phyloP scores from a whole-genome alignment of 2,329 filamentous ascomycete genomes.

The Dactylellina sp. region DNA sequence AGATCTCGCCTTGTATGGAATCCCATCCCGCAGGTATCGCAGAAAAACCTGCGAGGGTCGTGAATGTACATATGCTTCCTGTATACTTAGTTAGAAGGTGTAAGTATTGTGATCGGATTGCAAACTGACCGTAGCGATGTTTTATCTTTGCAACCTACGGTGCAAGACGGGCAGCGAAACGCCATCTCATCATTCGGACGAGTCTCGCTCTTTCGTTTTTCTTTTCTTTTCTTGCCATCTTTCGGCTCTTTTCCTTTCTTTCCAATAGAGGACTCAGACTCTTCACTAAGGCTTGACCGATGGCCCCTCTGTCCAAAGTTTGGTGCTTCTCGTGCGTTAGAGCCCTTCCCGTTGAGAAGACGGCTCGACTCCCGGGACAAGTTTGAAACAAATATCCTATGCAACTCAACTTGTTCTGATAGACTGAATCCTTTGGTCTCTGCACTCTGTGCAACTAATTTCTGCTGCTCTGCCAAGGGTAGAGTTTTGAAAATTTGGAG shows the following conservation, averaged over 20 bases:
- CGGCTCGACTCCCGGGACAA: constrained; percentile 7
- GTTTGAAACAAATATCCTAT: constrained; percentile 25
- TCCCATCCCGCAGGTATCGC: constrained; percentile 28
- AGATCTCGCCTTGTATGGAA: constrained; percentile 45
- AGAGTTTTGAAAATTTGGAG: constrained; percentile 21
- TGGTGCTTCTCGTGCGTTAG: not conserved
- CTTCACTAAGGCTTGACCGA: not conserved
- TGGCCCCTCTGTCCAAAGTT: not conserved
- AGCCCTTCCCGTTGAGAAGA: constrained; percentile 6
- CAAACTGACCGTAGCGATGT: constrained; percentile 25
- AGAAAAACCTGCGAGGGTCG: constrained; percentile 36
- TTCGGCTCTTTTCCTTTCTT: constrained; percentile 9
- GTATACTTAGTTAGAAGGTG: constrained; percentile 2
- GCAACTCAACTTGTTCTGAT: constrained; percentile 14
- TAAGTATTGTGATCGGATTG: not conserved
- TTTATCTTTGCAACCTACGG: constrained; percentile 30
- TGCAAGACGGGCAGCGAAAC: constrained; percentile 17
- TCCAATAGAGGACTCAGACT: not conserved
- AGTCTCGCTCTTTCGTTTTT: constrained; percentile 1
- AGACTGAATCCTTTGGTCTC: constrained; percentile 6
- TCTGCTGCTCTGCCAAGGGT: constrained; percentile 23
- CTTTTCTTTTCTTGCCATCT: not conserved
- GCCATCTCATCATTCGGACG: constrained; percentile 17
- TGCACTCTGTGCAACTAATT: constrained; percentile 4
- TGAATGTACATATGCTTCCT: constrained; percentile 54